phyloP scores from a whole-genome alignment of 2,329 filamentous ascomycete genomes.

The Rhynchosporium secalis region DNA sequence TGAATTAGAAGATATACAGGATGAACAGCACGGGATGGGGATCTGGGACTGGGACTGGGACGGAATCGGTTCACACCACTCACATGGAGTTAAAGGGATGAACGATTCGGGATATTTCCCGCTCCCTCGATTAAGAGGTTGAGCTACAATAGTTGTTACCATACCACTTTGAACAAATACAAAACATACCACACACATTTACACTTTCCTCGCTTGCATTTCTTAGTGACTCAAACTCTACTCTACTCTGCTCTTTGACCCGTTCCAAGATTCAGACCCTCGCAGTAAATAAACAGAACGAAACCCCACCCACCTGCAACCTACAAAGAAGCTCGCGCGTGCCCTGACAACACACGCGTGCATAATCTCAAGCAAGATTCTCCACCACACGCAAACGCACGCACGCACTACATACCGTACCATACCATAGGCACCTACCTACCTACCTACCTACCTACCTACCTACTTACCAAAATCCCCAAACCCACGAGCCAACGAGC shows the following conservation, averaged over 20 bases:
- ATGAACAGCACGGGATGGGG: background rate
- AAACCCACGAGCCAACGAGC: too few relatives aligned
- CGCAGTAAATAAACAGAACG: too few relatives aligned
- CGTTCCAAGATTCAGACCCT: too few relatives aligned
- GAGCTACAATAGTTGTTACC: slow-evolving; percentile 2
- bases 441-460: background rate
- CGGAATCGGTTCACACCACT: slow-evolving; percentile 27
- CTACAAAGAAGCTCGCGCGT: too few relatives aligned
- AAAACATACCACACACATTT: too few relatives aligned
- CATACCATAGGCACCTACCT: background rate
- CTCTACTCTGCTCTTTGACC: too few relatives aligned
- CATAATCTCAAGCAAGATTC: slow-evolving; percentile 10
- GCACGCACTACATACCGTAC: too few relatives aligned
- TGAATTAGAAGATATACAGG: background rate
- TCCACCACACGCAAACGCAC: slow-evolving; percentile 3
- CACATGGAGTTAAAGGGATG: slow-evolving; percentile 23
- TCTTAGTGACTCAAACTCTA: too few relatives aligned
- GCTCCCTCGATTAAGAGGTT: slow-evolving; percentile 7
- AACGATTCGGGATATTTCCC: slow-evolving; percentile 6
- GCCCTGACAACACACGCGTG: background rate
- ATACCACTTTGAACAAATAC: too few relatives aligned
- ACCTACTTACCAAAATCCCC: background rate
- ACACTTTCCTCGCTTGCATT: too few relatives aligned
- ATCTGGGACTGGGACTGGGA: slow-evolving; percentile 1
- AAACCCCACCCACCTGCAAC: too few relatives aligned